Conservation (phyloP, 768 basidiomycete species). For the Megacollybia marginata region DNA sequence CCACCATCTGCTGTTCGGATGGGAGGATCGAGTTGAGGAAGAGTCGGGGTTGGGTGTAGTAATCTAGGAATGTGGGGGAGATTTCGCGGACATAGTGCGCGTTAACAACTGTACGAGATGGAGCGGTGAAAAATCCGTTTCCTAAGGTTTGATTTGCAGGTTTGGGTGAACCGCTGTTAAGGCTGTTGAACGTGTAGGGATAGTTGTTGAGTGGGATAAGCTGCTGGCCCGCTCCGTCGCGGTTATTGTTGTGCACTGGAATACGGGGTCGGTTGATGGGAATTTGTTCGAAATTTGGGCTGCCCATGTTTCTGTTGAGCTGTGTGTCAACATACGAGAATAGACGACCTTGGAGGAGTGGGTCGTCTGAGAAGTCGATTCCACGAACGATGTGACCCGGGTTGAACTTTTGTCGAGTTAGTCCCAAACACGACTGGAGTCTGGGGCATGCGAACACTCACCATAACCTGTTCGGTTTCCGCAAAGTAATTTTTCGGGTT, state of each 20-base stretch:
- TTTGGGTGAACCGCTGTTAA: background rate
- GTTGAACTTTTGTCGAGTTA: background rate
- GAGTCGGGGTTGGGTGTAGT: no score
- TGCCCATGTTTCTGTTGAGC: background rate
- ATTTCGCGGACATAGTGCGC: no score
- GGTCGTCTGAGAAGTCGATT: background rate
- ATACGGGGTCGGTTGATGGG: background rate
- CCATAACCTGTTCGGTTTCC: background rate
- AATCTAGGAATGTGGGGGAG: no score
- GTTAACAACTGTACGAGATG: no score
- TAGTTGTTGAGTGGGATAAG: background rate
- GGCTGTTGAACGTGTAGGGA: background rate
- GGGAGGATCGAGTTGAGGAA: background rate
- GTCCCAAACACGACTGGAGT: background rate
- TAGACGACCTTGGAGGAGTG: background rate
- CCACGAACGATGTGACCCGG: background rate
- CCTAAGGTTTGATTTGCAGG: no score
- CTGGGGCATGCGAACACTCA: background rate
- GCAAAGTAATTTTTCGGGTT: constrained; percentile 1
- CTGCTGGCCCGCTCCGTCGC: background rate
- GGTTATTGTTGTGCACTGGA: background rate
- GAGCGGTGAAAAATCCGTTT: no score
- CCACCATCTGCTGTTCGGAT: background rate
- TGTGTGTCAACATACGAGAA: constrained; percentile 1
- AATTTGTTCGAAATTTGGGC: background rate